phyloP scores from a whole-genome alignment of 495 filamentous ascomycete species.

The Penicillium chermesinum region DNA sequence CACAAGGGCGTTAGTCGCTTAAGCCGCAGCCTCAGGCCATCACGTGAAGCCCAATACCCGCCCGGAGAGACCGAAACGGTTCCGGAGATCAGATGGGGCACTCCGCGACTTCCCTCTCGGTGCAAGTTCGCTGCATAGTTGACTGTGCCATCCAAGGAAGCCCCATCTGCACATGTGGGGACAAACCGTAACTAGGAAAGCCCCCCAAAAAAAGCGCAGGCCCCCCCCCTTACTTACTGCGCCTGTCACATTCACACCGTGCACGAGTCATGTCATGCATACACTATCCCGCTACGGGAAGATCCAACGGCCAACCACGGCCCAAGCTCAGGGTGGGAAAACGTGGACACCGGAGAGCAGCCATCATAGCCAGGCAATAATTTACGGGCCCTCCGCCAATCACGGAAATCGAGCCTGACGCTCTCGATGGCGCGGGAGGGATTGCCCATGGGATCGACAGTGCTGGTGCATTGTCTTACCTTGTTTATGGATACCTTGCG shows the following conservation, averaged over 20 bases:
- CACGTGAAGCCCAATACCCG: conserved; percentile 15
- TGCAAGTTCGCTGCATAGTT: background rate
- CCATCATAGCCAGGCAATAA: background rate
- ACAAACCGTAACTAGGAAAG: too few species aligned
- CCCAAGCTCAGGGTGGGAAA: conserved; percentile 2
- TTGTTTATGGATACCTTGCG: background rate
- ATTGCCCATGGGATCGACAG: background rate
- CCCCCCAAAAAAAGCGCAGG: background rate
- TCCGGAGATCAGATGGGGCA: background rate
- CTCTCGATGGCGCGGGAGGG: background rate
- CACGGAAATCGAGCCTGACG: background rate
- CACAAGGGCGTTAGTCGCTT: conserved; percentile 4
- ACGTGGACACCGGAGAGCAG: conserved; percentile 8
- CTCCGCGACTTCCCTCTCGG: background rate
- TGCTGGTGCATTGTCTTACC: background rate
- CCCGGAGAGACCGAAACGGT: background rate
- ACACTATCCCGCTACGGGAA: conserved; percentile 9
- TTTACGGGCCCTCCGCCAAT: background rate
- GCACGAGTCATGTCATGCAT: conserved; percentile 28
- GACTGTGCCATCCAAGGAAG: background rate
- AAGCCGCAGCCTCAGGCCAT: conserved; percentile 16
- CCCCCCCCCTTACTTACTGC: background rate
- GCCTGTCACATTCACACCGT: conserved; percentile 10
- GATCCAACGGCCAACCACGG: conserved; percentile 12
- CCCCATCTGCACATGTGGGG: background rate